Evolutionary conservation across 192 early-diverging fungal genomes (phyloP).

Genomic region (Ambispora gerdemannii): DNA sequence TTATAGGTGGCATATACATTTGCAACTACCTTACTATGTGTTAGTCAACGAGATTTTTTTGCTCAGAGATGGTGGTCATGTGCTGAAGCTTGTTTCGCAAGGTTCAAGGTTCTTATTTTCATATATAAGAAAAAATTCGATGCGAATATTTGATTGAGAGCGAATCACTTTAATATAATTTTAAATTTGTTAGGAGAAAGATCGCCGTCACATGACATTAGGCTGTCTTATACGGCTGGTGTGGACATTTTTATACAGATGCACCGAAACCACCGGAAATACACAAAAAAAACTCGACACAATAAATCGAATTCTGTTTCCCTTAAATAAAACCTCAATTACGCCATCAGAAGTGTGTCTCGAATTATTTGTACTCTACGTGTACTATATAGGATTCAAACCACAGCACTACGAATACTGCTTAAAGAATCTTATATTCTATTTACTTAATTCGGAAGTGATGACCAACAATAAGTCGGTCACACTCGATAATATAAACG

Average conservation of each 20-base stretch:
- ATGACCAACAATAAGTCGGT: conserved; percentile 34
- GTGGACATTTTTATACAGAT: conserved; percentile 95
- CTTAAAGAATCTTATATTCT: conserved; percentile 62
- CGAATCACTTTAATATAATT: neutral
- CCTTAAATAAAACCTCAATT: conserved; percentile 52
- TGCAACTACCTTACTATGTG: conserved; percentile 83
- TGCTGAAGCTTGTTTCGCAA: conserved; percentile 65
- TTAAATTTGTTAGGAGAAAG: conserved; percentile 55
- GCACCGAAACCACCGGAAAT: conserved; percentile 60
- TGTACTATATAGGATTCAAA: conserved; percentile 63
- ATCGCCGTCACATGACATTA: conserved; percentile 69
- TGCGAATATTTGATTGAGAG: neutral
- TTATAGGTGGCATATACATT: conserved; percentile 77
- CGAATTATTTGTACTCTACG: conserved; percentile 67
- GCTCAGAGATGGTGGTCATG: conserved; percentile 70
- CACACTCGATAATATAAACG: conserved; percentile 52
- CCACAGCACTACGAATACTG: conserved; percentile 61
- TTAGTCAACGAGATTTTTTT: conserved; percentile 88
- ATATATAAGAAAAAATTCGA: neutral
- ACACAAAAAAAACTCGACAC: conserved; percentile 53
- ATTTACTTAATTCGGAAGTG: conserved; percentile 63
- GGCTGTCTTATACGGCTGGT: conserved; percentile 75
- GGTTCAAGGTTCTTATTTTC: conserved; percentile 45
- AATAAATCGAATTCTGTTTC: conserved; percentile 65
- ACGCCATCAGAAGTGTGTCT: conserved; percentile 60